phyloP scores from a whole-genome alignment of 495 filamentous ascomycete genomes.

The Penicillium chermesinum region DNA sequence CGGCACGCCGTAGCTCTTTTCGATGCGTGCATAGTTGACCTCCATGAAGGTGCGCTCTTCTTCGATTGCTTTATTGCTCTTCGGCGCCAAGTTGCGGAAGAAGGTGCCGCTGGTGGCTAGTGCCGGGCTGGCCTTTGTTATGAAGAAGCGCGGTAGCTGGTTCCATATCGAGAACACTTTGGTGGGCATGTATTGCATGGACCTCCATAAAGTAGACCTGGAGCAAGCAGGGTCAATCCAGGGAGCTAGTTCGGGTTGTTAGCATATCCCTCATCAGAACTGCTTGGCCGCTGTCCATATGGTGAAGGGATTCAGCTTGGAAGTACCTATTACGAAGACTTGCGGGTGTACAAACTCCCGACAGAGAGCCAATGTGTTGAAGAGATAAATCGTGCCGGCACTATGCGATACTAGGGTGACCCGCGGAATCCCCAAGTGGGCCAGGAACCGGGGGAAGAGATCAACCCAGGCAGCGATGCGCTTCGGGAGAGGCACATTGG shows the following conservation, averaged over 20 bases:
- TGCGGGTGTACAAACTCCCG: conserved; percentile 34
- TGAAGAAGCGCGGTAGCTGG: conserved; percentile 29
- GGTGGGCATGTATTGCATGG: conserved; percentile 22
- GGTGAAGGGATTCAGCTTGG: not conserved
- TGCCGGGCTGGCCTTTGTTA: conserved; percentile 19
- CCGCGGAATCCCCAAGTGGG: conserved; percentile 32
- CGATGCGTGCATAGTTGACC: conserved; percentile 13
- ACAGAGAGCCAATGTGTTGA: conserved; percentile 39
- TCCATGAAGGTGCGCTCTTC: conserved; percentile 4
- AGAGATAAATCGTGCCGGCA: conserved; percentile 42
- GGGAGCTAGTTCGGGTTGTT: conserved; percentile 26
- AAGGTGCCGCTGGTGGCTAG: conserved; percentile 18
- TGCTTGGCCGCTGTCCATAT: not conserved
- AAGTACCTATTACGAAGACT: conserved; percentile 31
- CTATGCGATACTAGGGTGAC: conserved; percentile 40
- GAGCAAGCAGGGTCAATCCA: conserved; percentile 44
- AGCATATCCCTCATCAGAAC: conserved; percentile 5
- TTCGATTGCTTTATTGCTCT: not conserved
- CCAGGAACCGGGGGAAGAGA: conserved; percentile 36
- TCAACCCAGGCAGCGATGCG: conserved; percentile 41
- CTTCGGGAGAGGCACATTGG: conserved; percentile 29
- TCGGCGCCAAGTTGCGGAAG: conserved; percentile 5
- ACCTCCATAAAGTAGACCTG: conserved; percentile 21
- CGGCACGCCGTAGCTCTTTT: conserved; percentile 17
- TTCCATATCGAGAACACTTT: conserved; percentile 31